Base-by-base conservation (phyloP, 176 grass and related monocot genomes). In the Typha latifolia region DNA sequence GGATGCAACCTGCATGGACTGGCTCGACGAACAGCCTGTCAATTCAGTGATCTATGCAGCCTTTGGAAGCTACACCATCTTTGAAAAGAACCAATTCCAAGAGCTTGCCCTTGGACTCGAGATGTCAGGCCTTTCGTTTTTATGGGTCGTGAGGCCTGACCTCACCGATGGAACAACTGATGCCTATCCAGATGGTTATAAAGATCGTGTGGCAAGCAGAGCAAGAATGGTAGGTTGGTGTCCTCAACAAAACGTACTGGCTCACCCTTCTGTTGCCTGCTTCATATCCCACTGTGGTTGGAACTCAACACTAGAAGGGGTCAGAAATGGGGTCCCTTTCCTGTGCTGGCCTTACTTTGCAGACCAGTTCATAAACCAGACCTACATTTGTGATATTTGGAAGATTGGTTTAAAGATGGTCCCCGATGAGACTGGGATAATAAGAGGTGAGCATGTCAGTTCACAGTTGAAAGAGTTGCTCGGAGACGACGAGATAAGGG, bases 91-190 rank as follows among this genome's bases (percentile, higher is more conserved):
- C 0, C 68, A 51, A 64, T 68, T 95, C 51, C 70, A 84, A 12
- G 90, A 89, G 74, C 83, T 95, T 14, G 86, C 82, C 0, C 34
- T 86, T 14, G 86, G 82, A 50, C 74, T 95, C 15, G 64, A 59
- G 62, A 70, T 76, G 43, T 50, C 67, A 2, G 55, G 65, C 24
- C 51, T 53, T 14, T 80, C 82, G 12, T 95, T 95, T 62, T 26
- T 95, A 32, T 89, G 85, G 82, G 90, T 86, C 3, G 75, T 85
- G 61, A 61, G 90, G 31, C 71, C 78, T 3, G 87, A 83, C 55
- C 77, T 81, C 22, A 48, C 67, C 16, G 16, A 20, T 6, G 77
- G 48, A 0, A 32, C 32, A 11, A 20, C 9, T 9, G 13, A 81
- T 20, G 64, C 51, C 20, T 95, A 81, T 71, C 26, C 82, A 2